phyloP scores from a whole-genome alignment of 179 eudicot species.

The Carnegiea gigantea region DNA sequence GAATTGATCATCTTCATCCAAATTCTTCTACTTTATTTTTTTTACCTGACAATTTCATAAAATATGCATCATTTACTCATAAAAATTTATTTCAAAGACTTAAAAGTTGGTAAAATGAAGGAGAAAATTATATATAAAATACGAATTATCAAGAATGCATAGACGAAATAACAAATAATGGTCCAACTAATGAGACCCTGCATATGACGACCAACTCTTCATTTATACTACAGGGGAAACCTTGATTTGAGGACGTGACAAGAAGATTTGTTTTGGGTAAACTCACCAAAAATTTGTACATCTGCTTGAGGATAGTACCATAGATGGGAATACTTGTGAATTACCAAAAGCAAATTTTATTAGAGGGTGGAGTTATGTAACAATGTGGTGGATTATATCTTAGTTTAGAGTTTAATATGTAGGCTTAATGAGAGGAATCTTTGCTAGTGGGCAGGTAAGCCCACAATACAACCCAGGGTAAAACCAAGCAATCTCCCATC shows the following conservation, averaged over 20 bases:
- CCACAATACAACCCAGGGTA: constrained; percentile 67
- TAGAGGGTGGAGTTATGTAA: neutral
- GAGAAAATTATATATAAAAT: too few relatives aligned
- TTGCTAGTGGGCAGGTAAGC: constrained; percentile 80
- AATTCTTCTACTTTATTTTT: too few relatives aligned
- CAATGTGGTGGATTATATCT: neutral
- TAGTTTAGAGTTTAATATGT: neutral
- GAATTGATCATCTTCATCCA: too few relatives aligned
- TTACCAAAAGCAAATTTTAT: constrained; percentile 1
- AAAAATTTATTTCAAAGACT: too few relatives aligned
- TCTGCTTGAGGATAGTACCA: constrained; percentile 93
- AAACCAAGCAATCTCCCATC: constrained; percentile 67
- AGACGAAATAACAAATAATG: constrained; percentile 73
- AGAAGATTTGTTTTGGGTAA: constrained; percentile 10
- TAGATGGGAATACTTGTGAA: constrained; percentile 54
- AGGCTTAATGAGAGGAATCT: constrained; percentile 66
- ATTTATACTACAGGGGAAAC: neutral
- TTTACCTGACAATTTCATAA: too few relatives aligned
- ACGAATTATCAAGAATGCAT: too few relatives aligned
- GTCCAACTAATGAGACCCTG: constrained; percentile 89
- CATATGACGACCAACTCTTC: constrained; percentile 21
- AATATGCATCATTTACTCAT: too few relatives aligned
- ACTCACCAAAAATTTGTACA: constrained; percentile 69
- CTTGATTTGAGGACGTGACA: neutral
- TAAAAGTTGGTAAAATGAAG: too few relatives aligned